Evolutionary conservation across 2,329 filamentous ascomycete species (phyloP).

Genomic region (Seiridium unicorne): DNA sequence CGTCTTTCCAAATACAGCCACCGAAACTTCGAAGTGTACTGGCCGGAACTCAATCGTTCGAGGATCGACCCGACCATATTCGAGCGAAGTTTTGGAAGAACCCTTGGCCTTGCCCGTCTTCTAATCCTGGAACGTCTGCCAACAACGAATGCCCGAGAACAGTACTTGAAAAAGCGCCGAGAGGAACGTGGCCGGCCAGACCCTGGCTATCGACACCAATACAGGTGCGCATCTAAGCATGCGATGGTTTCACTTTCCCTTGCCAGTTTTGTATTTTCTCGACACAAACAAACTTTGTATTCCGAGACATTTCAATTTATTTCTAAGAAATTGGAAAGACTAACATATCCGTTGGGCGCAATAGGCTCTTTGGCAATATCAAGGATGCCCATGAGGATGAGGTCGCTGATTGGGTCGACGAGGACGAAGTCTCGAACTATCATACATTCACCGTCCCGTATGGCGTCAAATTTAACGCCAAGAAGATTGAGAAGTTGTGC

Average conservation of each 20-base stretch:
- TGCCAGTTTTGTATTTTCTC: no score
- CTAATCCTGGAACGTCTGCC: conserved; percentile 79
- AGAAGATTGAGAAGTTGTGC: conserved; percentile 76
- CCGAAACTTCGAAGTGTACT: conserved; percentile 81
- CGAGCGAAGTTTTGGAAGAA: conserved; percentile 74
- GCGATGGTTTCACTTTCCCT: no score
- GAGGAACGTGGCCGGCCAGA: conserved; percentile 69
- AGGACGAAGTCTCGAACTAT: conserved; percentile 76
- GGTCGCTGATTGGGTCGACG: conserved; percentile 77
- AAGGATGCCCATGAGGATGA: conserved; percentile 79
- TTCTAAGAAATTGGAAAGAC: no score
- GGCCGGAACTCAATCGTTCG: conserved; percentile 71
- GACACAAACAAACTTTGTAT: no score
- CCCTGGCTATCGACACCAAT: conserved; percentile 39
- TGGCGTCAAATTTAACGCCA: conserved; percentile 58
- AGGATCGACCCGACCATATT: conserved; percentile 83
- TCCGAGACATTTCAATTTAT: no score
- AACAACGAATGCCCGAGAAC: conserved; percentile 63
- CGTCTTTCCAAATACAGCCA: conserved; percentile 83
- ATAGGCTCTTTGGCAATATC: conserved; percentile 63
- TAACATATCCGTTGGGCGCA: no score
- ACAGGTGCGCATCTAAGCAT: conserved; percentile 10
- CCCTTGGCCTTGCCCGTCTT: conserved; percentile 74
- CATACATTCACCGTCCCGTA: conserved; percentile 75
- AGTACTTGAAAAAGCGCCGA: conserved; percentile 69